Percentiles rank a stretch among this genome's conserved stretches.
Conservation (phyloP, 345 rosid genomes). For the Eutrema yunnanense region DNA sequence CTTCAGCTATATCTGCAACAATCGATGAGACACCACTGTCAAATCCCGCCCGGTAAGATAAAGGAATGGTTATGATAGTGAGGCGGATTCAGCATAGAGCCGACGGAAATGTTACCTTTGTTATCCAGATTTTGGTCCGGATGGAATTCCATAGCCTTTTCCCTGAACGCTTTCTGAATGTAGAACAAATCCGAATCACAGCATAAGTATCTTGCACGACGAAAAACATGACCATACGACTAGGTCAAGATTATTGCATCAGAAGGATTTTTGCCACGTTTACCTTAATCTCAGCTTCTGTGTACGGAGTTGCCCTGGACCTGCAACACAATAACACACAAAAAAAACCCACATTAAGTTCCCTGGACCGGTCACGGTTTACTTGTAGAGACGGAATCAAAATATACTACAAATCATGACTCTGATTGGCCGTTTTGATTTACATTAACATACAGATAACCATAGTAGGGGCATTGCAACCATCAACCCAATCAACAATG, state of each 20-base stretch:
- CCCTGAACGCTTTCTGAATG: slow-evolving; percentile 83
- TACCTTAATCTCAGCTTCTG: slow-evolving; percentile 98
- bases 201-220: background rate
- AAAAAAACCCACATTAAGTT: background rate
- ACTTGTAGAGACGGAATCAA: background rate
- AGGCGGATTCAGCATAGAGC: background rate
- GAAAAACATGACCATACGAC: background rate
- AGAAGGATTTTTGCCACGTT: background rate
- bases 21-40: background rate
- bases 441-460: background rate
- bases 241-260: background rate
- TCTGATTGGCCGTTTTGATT: background rate
- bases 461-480: background rate
- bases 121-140: slow-evolving; percentile 94
- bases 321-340: slow-evolving; percentile 33
- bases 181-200: slow-evolving; percentile 1
- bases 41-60: background rate
- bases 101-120: slow-evolving; percentile 48
- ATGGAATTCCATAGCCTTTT: slow-evolving; percentile 83
- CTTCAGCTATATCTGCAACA: slow-evolving; percentile 78
- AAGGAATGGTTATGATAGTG: background rate
- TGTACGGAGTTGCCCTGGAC: slow-evolving; percentile 61
- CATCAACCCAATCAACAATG: background rate
- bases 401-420: background rate
- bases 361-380: background rate